phyloP scores from a whole-genome alignment of 257 asterid species.

The Primulina eburnea region DNA sequence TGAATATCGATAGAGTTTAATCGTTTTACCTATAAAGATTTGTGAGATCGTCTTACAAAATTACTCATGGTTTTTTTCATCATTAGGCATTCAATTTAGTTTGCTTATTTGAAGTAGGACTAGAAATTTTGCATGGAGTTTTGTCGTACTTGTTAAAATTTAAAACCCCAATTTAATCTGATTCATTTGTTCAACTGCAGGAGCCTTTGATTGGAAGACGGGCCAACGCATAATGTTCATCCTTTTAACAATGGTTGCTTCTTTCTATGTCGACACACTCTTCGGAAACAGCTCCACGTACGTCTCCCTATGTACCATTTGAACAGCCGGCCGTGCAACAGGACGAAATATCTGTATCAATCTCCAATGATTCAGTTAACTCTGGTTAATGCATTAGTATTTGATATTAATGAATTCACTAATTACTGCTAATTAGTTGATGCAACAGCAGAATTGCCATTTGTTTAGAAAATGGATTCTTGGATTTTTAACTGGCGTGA shows the following conservation, averaged over 20 bases:
- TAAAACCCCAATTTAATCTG: too few species aligned
- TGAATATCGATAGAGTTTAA: too few species aligned
- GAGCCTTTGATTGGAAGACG: constrained; percentile 71
- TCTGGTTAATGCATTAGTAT: constrained; percentile 35
- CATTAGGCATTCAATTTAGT: too few species aligned
- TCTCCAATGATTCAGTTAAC: constrained; percentile 30
- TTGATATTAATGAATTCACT: background rate
- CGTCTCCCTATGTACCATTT: constrained; percentile 31
- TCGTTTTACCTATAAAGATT: too few species aligned
- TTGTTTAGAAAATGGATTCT: background rate
- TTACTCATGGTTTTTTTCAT: too few species aligned
- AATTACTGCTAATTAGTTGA: background rate
- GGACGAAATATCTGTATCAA: constrained; percentile 12
- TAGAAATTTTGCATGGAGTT: too few species aligned
- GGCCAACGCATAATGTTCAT: constrained; percentile 54
- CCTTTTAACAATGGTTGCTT: constrained; percentile 71
- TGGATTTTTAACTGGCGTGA: constrained; percentile 3
- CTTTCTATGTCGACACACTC: constrained; percentile 85
- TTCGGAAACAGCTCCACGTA: constrained; percentile 42
- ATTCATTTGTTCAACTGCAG: constrained; percentile 30
- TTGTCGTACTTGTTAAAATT: too few species aligned
- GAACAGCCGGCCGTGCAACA: constrained; percentile 32
- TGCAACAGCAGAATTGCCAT: background rate
- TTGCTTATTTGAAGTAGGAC: too few species aligned
- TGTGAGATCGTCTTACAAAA: too few species aligned